A percentile compares a stretch with the other conserved stretches of the same genome.
Evolutionary conservation across 257 asterid genomes (phyloP).

Genomic region (Nicotiana attenuata): DNA sequence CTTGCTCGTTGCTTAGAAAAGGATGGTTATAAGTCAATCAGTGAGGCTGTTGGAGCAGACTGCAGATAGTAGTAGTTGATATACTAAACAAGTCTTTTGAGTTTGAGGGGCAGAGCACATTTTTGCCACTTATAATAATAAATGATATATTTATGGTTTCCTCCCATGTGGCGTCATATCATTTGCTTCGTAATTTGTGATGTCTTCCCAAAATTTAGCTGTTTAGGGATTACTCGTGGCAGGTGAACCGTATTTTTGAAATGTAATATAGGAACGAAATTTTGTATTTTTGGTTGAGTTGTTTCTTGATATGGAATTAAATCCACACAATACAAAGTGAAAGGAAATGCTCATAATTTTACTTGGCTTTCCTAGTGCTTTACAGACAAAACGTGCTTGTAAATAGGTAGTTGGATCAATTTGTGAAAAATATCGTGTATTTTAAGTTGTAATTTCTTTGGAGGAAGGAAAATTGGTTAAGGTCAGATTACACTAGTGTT

Average conservation of each 20-base stretch:
- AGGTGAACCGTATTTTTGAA: not conserved
- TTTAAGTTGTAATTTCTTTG: not conserved
- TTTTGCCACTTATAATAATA: not conserved
- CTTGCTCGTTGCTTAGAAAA: constrained; percentile 77
- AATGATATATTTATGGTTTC: not conserved
- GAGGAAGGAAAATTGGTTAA: constrained; percentile 27
- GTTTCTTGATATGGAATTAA: not conserved
- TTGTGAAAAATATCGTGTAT: too few relatives aligned
- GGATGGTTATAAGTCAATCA: constrained; percentile 75
- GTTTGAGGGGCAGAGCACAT: constrained; percentile 5
- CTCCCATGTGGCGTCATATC: not conserved
- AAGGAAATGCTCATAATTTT: not conserved
- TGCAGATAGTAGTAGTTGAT: constrained; percentile 51
- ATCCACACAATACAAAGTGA: not conserved
- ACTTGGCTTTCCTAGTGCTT: not conserved
- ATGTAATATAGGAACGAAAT: not conserved
- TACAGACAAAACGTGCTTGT: too few relatives aligned
- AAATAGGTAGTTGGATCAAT: too few relatives aligned
- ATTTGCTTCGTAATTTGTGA: not conserved
- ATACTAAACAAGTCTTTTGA: not conserved
- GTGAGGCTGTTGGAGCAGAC: constrained; percentile 86
- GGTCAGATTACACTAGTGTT: constrained; percentile 24
- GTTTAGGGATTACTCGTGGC: not conserved
- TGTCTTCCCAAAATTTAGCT: not conserved
- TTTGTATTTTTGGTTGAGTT: constrained; percentile 13